These are phyloP conservation scores for Davidsoniella virescens DNA, from an alignment of 2,329 filamentous ascomycete species.

Conservation along the genomic window DNA sequence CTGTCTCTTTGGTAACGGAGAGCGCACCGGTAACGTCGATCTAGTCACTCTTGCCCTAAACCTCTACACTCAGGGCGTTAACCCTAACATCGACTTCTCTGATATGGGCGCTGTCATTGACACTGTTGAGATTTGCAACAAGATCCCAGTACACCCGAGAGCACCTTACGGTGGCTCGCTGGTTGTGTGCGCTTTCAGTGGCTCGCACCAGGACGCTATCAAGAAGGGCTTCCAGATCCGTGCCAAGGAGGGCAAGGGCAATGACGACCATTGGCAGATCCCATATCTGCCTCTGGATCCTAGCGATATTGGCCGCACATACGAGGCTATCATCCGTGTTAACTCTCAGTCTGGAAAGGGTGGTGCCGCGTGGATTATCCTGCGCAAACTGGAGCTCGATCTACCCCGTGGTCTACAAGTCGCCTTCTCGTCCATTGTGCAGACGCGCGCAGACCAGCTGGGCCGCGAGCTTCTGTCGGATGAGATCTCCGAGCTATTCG, in stretches of 20 bases:
- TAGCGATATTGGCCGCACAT: constrained; percentile 85
- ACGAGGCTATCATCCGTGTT: constrained; percentile 94
- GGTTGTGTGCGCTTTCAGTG: constrained; percentile 83
- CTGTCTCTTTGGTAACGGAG: constrained; percentile 85
- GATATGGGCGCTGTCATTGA: constrained; percentile 76
- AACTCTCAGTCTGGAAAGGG: constrained; percentile 95
- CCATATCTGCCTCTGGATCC: constrained; percentile 91
- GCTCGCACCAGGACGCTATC: constrained; percentile 89
- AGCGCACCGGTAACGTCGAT: constrained; percentile 90
- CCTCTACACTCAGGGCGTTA: constrained; percentile 83
- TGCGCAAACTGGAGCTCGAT: constrained; percentile 76
- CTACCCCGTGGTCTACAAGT: constrained; percentile 84
- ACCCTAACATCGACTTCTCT: constrained; percentile 78
- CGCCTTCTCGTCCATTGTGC: constrained; percentile 77
- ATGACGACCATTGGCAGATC: constrained; percentile 62
- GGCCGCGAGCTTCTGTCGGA: constrained; percentile 68
- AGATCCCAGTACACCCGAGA: constrained; percentile 81
- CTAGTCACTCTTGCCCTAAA: constrained; percentile 85
- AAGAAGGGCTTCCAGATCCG: constrained; percentile 76
- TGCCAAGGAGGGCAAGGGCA: constrained; percentile 38
- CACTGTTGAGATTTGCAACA: constrained; percentile 80
- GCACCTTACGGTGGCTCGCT: constrained; percentile 83
- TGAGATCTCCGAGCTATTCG: constrained; percentile 81
- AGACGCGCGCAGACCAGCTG: constrained; percentile 61
- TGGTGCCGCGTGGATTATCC: constrained; percentile 85